Conservation (phyloP, 257 asterid species). For the Coffea canephora region DNA sequence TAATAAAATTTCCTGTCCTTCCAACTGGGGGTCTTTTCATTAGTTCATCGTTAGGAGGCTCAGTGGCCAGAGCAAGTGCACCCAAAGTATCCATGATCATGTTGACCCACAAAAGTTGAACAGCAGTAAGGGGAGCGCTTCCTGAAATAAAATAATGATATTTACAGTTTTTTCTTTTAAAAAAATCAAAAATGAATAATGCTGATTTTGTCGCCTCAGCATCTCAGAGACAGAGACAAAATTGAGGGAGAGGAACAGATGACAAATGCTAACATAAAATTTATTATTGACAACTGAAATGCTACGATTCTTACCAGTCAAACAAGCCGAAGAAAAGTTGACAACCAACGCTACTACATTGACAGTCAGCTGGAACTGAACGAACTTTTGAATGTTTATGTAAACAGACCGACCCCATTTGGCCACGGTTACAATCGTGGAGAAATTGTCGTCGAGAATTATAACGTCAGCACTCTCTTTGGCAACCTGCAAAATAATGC, state of each 20-base stretch:
- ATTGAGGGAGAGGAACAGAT: not conserved
- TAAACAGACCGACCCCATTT: conserved; percentile 94
- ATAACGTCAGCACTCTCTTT: conserved; percentile 96
- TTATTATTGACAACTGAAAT: not conserved
- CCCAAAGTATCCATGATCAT: conserved; percentile 99
- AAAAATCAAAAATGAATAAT: too few species aligned
- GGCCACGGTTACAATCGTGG: conserved; percentile 84
- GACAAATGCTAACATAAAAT: not conserved
- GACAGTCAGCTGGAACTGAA: conserved; percentile 86
- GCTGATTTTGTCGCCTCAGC: not conserved
- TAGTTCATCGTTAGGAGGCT: conserved; percentile 81
- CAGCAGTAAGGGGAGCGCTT: conserved; percentile 89
- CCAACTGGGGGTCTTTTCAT: conserved; percentile 94
- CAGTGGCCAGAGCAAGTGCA: conserved; percentile 95
- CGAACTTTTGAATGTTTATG: conserved; percentile 83
- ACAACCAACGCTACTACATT: conserved; percentile 80
- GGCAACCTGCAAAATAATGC: conserved; percentile 53
- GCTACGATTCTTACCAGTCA: conserved; percentile 48
- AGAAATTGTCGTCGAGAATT: conserved; percentile 86
- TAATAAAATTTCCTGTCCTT: conserved; percentile 76
- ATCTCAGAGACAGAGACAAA: not conserved
- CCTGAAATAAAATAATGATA: conserved; percentile 35
- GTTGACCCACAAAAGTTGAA: conserved; percentile 96
- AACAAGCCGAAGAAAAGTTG: conserved; percentile 81
- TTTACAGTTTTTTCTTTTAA: too few species aligned